Evolutionary conservation across 108 stramenopile species (phyloP).

Genomic region (Discostella pseudostelligera): DNA sequence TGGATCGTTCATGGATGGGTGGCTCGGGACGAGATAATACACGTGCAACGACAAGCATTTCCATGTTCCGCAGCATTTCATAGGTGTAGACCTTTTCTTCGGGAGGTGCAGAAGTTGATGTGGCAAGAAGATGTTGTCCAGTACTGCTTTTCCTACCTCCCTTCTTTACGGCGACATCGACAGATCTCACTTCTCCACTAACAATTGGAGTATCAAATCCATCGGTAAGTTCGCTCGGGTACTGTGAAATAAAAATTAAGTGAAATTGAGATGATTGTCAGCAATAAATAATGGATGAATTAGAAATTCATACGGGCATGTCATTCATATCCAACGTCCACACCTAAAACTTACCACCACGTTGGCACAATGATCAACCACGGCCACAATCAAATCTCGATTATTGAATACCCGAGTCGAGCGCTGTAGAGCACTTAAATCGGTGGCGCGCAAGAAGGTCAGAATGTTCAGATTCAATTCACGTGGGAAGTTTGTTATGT

Average conservation of each 20-base stretch:
- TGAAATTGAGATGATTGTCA: neutral
- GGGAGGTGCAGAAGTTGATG: no score
- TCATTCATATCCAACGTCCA: neutral
- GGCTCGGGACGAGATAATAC: slow-evolving; percentile 81
- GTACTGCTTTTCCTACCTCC: slow-evolving; percentile 18
- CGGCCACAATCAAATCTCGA: slow-evolving; percentile 55
- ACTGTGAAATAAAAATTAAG: slow-evolving; percentile 25
- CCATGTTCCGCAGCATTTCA: slow-evolving; percentile 83
- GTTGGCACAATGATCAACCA: slow-evolving; percentile 59
- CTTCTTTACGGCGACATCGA: slow-evolving; percentile 40
- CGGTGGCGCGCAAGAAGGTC: slow-evolving; percentile 81
- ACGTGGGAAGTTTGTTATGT: slow-evolving; percentile 39
- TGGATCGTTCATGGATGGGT: slow-evolving; percentile 34
- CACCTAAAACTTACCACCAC: slow-evolving; percentile 49
- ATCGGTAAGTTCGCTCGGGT: slow-evolving; percentile 64
- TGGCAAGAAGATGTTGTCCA: slow-evolving; percentile 6
- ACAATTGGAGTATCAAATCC: slow-evolving; percentile 64
- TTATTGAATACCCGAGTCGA: slow-evolving; percentile 67
- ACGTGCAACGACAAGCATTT: slow-evolving; percentile 85
- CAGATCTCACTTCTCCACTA: slow-evolving; percentile 41
- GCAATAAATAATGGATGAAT: neutral
- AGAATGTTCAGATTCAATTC: slow-evolving; percentile 74
- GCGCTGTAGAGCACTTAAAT: slow-evolving; percentile 71
- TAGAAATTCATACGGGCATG: neutral
- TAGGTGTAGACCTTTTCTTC: slow-evolving; percentile 53